Conservation (phyloP, 768 basidiomycete species). For the Grammothele lineata region DNA sequence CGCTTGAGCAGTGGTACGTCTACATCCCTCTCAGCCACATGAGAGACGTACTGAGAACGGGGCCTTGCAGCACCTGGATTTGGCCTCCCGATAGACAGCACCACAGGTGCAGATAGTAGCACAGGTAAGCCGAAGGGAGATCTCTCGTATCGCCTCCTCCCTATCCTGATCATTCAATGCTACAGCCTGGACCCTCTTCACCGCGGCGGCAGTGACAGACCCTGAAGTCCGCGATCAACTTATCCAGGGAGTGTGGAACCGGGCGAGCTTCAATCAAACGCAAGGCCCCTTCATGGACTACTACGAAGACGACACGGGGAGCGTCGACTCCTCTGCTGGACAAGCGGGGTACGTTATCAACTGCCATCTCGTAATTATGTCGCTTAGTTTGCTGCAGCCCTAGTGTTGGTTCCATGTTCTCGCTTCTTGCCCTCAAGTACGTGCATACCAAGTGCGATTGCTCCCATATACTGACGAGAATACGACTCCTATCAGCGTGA, state of each 20-base stretch:
- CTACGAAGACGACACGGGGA: constrained; percentile 1
- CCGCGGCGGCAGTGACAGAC: constrained; percentile 11
- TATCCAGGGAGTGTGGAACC: constrained; percentile 3
- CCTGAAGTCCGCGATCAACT: constrained; percentile 5
- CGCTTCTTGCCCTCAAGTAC: constrained; percentile 11
- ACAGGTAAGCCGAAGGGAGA: constrained; percentile 3
- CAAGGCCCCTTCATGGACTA: constrained; percentile 4
- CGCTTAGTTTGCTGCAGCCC: constrained; percentile 1
- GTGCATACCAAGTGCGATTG: neutral
- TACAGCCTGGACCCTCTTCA: constrained; percentile 14
- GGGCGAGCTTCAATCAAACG: constrained; percentile 5
- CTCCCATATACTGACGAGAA: too few relatives aligned
- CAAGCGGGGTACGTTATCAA: constrained; percentile 9
- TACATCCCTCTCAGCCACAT: too few relatives aligned
- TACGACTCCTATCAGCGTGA: neutral
- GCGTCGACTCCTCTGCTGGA: neutral
- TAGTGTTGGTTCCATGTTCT: constrained; percentile 11
- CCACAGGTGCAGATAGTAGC: neutral
- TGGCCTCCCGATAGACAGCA: constrained; percentile 7
- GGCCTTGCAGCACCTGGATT: neutral
- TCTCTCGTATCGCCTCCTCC: neutral
- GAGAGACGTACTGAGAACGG: too few relatives aligned
- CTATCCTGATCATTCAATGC: neutral
- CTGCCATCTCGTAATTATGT: too few relatives aligned
- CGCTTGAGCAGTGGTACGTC: too few relatives aligned